These are phyloP conservation scores for Solidago caesia DNA, from an alignment of 129 eudicot species.

Conservation along the genomic window DNA sequence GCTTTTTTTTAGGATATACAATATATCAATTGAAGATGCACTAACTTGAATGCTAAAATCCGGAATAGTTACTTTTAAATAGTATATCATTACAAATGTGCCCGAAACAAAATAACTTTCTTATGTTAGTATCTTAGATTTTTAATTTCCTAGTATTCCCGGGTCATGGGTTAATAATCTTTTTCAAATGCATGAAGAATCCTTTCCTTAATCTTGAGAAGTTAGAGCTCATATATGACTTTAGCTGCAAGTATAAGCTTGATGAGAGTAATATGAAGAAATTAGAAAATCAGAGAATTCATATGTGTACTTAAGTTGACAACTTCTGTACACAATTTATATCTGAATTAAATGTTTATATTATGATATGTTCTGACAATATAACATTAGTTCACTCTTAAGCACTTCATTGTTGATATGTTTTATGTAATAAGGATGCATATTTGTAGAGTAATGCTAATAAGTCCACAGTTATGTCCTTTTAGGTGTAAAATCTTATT, in stretches of 20 bases:
- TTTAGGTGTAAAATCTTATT: constrained; percentile 9
- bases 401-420: background rate
- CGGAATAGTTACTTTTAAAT: background rate
- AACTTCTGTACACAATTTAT: background rate
- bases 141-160: too few species aligned
- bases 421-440: background rate
- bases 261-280: background rate
- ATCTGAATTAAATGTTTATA: background rate
- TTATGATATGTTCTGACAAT: background rate
- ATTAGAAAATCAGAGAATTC: background rate
- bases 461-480: background rate
- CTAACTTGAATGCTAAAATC: too few species aligned
- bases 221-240: background rate
- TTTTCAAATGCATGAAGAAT: too few species aligned
- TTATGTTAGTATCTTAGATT: too few species aligned
- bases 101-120: too few species aligned
- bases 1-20: too few species aligned
- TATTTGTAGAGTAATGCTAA: background rate
- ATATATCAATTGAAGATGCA: too few species aligned
- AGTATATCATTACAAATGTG: too few species aligned
- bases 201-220: too few species aligned
- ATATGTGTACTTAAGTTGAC: background rate
- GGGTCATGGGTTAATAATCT: too few species aligned
- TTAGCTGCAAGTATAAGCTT: background rate
- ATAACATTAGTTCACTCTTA: background rate